These are phyloP conservation scores for Phyllosticta citrichinensis DNA, from an alignment of 2,329 filamentous ascomycete genomes.

Conservation along the genomic window DNA sequence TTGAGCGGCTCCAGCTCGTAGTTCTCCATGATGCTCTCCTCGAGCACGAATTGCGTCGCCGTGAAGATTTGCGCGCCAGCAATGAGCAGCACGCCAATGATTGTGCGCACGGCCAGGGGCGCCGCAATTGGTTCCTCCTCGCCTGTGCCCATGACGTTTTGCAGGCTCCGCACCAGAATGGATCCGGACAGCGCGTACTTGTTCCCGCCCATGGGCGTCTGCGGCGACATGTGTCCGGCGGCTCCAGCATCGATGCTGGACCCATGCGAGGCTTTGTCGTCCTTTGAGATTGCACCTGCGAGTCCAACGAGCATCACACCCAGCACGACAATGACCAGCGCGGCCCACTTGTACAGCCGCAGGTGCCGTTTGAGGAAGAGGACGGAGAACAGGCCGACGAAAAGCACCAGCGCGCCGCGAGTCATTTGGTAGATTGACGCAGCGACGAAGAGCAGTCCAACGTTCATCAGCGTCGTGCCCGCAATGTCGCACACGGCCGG, in stretches of 20 bases:
- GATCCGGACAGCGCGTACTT: constrained; percentile 1
- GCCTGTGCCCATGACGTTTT: neutral
- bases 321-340: constrained; percentile 73
- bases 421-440: constrained; percentile 99
- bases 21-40: constrained; percentile 82
- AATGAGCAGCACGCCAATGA: constrained; percentile 81
- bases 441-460: constrained; percentile 83
- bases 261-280: constrained; percentile 42
- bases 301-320: constrained; percentile 87
- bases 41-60: constrained; percentile 88
- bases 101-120: constrained; percentile 53
- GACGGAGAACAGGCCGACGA: constrained; percentile 92
- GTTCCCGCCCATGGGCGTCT: constrained; percentile 2
- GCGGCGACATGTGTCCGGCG: neutral
- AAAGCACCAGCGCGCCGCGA: constrained; percentile 83
- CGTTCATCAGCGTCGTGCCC: constrained; percentile 95
- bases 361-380: constrained; percentile 74
- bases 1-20: constrained; percentile 75
- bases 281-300: constrained; percentile 63
- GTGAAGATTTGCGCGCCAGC: constrained; percentile 95
- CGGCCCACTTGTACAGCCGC: constrained; percentile 83
- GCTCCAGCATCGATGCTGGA: neutral
- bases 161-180: constrained; percentile 4
- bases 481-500: constrained; percentile 90
- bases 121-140: constrained; percentile 22